Evolutionary conservation across 305 asterid genomes (phyloP), one percentile per base, ranked within the genome.

Genomic region (Ajuga reptans): DNA sequence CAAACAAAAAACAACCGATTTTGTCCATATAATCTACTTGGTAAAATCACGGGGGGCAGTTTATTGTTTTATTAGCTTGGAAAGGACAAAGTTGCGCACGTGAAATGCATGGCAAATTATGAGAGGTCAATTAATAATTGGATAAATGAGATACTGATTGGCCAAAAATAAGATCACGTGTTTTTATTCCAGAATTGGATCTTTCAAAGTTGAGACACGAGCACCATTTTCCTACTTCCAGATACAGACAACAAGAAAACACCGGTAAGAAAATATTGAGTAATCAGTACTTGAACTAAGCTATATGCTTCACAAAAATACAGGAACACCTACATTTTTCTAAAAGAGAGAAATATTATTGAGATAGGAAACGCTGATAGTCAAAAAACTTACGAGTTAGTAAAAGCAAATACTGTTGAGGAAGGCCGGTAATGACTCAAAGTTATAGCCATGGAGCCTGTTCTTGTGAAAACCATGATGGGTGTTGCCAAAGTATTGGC

Each of bases 381-480:
- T 49, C 56, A 8, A 64, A 61, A 54, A 46, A 75, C 91, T 83
- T 84, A 92, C 98, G 80, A 88, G 46, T 87, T 88, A 42, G 97
- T 90, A 85, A 92, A 92, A 68, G 97, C 96, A 80, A 90, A 90
- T 65, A 88, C 83, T 37, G 90, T 80, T n/a, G 91, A 84, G 53
- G 88, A 87, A 2, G 98, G 96, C 33, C 95, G 89, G 75, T 90
- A 80, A 74, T 92, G 98, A 72, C 98, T 92, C 80, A 92, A 74
- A 46, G 79, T 81, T 54, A 81, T 52, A 29, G 97, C 97, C 97
- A 93, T 93, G 65, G 96, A 90, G 43, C 95, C 97, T 17, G 97
- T 93, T 85, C 96, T 89, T 51, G 99, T 93, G 82, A 93, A 93
- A 77, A 93, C 99, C 66, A 93, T 90, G 70, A 93, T 81, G 52